These are phyloP conservation scores for Aspergillus felis DNA, from an alignment of 2,329 filamentous ascomycete species.

Conservation along the genomic window DNA sequence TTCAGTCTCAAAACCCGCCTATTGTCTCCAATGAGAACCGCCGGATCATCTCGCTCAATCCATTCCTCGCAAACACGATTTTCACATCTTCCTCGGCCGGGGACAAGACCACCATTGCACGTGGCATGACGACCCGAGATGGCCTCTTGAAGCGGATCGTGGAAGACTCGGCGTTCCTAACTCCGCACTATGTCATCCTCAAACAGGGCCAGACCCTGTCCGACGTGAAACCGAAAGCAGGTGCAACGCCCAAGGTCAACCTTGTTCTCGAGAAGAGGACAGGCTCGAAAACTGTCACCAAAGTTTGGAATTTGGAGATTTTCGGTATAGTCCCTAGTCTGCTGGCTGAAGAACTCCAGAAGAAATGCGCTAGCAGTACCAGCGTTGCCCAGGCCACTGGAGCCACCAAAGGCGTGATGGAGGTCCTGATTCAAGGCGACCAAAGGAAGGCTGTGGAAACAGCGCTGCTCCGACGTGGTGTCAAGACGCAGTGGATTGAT, in stretches of 20 bases:
- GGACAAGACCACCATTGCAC: conserved; percentile 55
- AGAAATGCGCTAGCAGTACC: conserved; percentile 64
- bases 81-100: conserved; percentile 51
- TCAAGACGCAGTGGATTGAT: conserved; percentile 58
- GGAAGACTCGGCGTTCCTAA: conserved; percentile 45
- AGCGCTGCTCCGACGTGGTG: conserved; percentile 56
- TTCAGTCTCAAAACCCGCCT: conserved; percentile 51
- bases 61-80: conserved; percentile 59
- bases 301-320: conserved; percentile 57
- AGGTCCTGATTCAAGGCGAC: conserved; percentile 65
- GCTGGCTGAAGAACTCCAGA: conserved; percentile 63
- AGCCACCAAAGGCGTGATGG: conserved; percentile 61
- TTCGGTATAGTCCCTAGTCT: conserved; percentile 59
- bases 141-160: conserved; percentile 58
- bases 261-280: conserved; percentile 61
- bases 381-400: conserved; percentile 60
- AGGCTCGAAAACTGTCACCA: conserved; percentile 64
- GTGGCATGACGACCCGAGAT: conserved; percentile 57
- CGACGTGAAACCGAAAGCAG: conserved; percentile 58
- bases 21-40: conserved; percentile 57
- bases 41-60: conserved; percentile 59
- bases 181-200: conserved; percentile 56
- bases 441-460: conserved; percentile 59
- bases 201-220: conserved; percentile 34
- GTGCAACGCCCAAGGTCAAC: conserved; percentile 56